Base-by-base conservation (phyloP, 75 land plant genomes). In the Sequoia sempervirens region DNA sequence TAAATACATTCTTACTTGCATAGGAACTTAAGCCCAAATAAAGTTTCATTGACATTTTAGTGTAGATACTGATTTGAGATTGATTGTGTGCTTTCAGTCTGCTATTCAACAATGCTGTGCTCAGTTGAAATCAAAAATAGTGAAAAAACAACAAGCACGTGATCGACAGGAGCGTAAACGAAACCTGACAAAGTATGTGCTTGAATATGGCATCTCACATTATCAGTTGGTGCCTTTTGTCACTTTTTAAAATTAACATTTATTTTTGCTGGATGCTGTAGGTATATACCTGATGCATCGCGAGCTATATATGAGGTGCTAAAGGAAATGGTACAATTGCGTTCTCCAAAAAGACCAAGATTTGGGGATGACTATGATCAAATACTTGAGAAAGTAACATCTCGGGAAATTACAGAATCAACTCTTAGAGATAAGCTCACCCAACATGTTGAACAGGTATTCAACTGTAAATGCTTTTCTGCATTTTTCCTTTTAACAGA, bases 361-460 rank as follows among this genome's bases (percentile, higher is more conserved):
- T 94, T 82, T 85, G 94, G 87, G 30, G 89, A 81, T 17, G 92
- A 92, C 26, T 87, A 91, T 89, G 86, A 85, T 13, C 94, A 97
- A 37, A 73, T 97, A n/a, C 87, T 97, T 14, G 52, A 89, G 56
- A 91, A 96, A 86, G 94, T 97, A 10, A 68, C 92, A 20, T 75
- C 83, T 66, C 85, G 83, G 13, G 84, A 85, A 52, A 87, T 97
- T 38, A 93, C 95, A 66, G 90, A 94, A 84, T 89, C 86, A 54
- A 92, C 92, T 41, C 41, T 96, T n/a, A 86, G 46, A 80, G 97
- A 94, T 40, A 94, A 92, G 82, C 96, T 97, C 36, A 87, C 91
- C 14, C 89, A 94, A 73, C 94, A 97, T 88, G 96, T 96, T 64
- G 95, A 96, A 80, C 95, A 97, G 95, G 99, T 96, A 79, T 85